phyloP scores from a whole-genome alignment of 2,329 filamentous ascomycete species.

The Plenodomus biglobosus region DNA sequence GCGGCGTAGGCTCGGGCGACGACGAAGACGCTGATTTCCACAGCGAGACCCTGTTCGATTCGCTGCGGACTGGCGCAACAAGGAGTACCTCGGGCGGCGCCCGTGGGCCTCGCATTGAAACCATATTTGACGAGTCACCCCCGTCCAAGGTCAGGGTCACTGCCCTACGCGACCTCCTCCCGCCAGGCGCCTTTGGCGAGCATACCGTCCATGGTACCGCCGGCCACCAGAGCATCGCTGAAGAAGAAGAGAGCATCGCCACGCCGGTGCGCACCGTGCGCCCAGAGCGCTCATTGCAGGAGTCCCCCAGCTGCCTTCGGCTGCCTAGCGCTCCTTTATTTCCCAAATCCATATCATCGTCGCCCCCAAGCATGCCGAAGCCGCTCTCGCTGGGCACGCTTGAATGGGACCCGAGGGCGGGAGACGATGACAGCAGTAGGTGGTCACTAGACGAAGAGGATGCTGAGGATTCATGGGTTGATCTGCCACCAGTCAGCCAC shows the following conservation, averaged over 20 bases:
- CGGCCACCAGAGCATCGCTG: slow-evolving; percentile 50
- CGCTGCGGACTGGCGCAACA: slow-evolving; percentile 70
- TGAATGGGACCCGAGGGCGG: slow-evolving; percentile 44
- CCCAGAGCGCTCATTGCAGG: slow-evolving; percentile 40
- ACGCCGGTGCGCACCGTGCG: slow-evolving; percentile 51
- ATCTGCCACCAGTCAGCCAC: slow-evolving; percentile 40
- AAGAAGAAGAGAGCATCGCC: slow-evolving; percentile 54
- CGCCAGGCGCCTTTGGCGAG: slow-evolving; percentile 49
- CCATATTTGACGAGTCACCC: slow-evolving; percentile 79
- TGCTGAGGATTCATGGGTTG: slow-evolving; percentile 44
- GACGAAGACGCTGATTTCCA: slow-evolving; percentile 78
- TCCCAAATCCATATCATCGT: slow-evolving; percentile 46
- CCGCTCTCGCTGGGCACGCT: slow-evolving; percentile 45
- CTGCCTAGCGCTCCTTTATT: slow-evolving; percentile 41
- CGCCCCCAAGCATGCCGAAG: slow-evolving; percentile 49
- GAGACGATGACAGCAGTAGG: slow-evolving; percentile 44
- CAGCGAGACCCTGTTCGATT: slow-evolving; percentile 77
- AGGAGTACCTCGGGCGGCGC: slow-evolving; percentile 63
- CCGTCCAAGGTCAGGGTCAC: slow-evolving; percentile 48
- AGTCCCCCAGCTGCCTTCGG: slow-evolving; percentile 39
- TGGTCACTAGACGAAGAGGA: slow-evolving; percentile 48
- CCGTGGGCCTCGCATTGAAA: slow-evolving; percentile 71
- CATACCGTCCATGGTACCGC: slow-evolving; percentile 34
- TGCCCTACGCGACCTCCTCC: slow-evolving; percentile 53
- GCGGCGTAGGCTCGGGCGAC: slow-evolving; percentile 66